phyloP scores from a whole-genome alignment of 1,284 basidiomycete species.

The Ustilago vetiveriae region DNA sequence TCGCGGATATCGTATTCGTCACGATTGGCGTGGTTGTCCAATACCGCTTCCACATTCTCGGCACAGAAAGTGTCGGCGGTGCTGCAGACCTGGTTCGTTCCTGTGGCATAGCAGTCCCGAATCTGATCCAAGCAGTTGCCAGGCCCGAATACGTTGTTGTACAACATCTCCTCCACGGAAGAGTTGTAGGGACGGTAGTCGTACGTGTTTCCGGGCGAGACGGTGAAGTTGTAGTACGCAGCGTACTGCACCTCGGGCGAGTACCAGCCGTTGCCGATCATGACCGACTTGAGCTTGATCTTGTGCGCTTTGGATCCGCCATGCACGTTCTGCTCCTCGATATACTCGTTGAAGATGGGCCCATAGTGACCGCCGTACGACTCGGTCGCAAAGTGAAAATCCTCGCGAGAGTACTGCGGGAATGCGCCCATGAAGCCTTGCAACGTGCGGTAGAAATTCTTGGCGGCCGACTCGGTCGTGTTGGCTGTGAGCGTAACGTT shows the following conservation, averaged over 20 bases:
- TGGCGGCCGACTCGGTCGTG: conserved; percentile 51
- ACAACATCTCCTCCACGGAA: conserved; percentile 33
- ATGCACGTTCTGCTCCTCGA: conserved; percentile 74
- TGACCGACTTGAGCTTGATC: conserved; percentile 75
- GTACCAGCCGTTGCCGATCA: conserved; percentile 70
- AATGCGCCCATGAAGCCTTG: conserved; percentile 69
- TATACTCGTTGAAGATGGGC: conserved; percentile 71
- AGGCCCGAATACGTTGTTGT: conserved; percentile 43
- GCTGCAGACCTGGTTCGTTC: conserved; percentile 43
- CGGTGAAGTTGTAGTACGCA: conserved; percentile 58
- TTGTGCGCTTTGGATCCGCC: conserved; percentile 69
- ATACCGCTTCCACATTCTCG: conserved; percentile 37
- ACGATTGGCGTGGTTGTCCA: conserved; percentile 40
- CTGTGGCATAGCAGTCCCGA: conserved; percentile 42
- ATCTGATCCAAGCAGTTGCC: conserved; percentile 56
- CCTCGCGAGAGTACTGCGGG: conserved; percentile 55
- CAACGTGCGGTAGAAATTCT: conserved; percentile 71
- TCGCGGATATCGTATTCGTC: conserved; percentile 59
- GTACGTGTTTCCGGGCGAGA: conserved; percentile 50
- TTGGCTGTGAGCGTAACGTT: conserved; percentile 48
- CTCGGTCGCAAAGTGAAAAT: conserved; percentile 73
- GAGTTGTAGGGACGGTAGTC: conserved; percentile 47
- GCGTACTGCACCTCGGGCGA: conserved; percentile 51
- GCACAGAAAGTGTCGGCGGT: conserved; percentile 52
- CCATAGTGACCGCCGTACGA: conserved; percentile 73